Evolutionary conservation across 148 eudicot genomes (phyloP).

Genomic region (Rhododendron vialii): DNA sequence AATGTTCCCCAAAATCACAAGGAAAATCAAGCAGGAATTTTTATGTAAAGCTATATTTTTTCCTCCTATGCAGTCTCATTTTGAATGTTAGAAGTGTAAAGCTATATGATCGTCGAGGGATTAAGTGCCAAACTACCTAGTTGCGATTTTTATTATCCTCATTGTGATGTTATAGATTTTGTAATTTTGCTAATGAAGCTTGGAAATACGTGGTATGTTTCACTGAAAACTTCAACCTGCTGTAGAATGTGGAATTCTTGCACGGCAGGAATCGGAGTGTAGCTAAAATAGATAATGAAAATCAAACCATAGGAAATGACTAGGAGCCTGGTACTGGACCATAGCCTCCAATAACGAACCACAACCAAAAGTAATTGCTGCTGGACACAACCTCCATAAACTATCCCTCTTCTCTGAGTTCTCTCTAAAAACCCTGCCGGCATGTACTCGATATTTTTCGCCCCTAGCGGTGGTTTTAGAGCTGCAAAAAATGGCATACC

Average conservation of each 20-base stretch:
- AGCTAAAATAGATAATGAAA: no score
- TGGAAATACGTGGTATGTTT: no score
- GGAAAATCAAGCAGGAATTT: not conserved
- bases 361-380: constrained; percentile 6
- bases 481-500: constrained; percentile 47
- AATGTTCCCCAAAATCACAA: not conserved
- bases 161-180: no score
- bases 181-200: no score
- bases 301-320: no score
- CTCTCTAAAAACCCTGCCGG: constrained; percentile 40
- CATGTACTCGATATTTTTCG: constrained; percentile 28
- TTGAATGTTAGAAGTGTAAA: not conserved
- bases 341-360: constrained; percentile 51
- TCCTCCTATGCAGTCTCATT: not conserved
- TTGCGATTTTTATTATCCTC: no score
- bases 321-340: not conserved
- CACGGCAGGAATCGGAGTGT: no score
- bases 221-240: no score
- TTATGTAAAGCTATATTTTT: not conserved
- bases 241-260: no score
- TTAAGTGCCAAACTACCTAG: no score
- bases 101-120: no score
- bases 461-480: constrained; percentile 40
- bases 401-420: constrained; percentile 32
- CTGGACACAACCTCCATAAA: constrained; percentile 45